Evolutionary conservation across 2,329 filamentous ascomycete species (phyloP), one percentile per base, ranked within the genome.

Genomic region (Fusarium secorum): DNA sequence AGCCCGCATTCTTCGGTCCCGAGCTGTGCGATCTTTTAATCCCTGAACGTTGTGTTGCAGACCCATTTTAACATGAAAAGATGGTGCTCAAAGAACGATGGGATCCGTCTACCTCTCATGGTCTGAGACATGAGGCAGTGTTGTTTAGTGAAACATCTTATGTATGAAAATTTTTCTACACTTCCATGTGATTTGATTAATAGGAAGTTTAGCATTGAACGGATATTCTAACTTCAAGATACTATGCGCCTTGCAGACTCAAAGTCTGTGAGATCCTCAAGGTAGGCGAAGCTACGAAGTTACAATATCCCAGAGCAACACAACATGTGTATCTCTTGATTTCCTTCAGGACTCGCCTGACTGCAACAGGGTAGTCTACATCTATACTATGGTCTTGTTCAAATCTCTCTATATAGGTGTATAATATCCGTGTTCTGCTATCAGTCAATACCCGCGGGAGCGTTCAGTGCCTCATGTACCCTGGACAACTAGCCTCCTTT

Each of bases 51-150:
- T 36, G n/a, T 35, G 15, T 35, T 56, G 32, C 42, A 64, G 35
- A 30, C n/a, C 38, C 22, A 38, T 55, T 33, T 22, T 45, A 30
- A 62, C 42, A 44, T 53, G 33, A 26, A 48, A 42, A 26, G 54
- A 30, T 45, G n/a, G 60, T 44, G n/a, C 33, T 45, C 30, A 71
- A 28, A 54, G n/a, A 32, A 59, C 26, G 36, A 39, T 59, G 63
- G 44, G 36, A 20, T 44, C 44, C 30, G 28, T 60, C 30, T n/a
- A 18, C 52, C 22, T 54, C 55, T 44, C 45, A 54, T 66, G 42
- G 41, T 58, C 39, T 59, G 60, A 65, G 60, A 39, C 39, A 38
- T 26, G 52, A 65, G 62, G 60, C 63, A 45, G 63, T 65, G 63
- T 65, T 60, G 20, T 18, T 59, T 54, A 53, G 54, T 58, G 67